Percentiles rank a stretch among this genome's conserved stretches.
phyloP scores from a whole-genome alignment of 1,284 basidiomycete species.

The Singerocomus inundabilis region DNA sequence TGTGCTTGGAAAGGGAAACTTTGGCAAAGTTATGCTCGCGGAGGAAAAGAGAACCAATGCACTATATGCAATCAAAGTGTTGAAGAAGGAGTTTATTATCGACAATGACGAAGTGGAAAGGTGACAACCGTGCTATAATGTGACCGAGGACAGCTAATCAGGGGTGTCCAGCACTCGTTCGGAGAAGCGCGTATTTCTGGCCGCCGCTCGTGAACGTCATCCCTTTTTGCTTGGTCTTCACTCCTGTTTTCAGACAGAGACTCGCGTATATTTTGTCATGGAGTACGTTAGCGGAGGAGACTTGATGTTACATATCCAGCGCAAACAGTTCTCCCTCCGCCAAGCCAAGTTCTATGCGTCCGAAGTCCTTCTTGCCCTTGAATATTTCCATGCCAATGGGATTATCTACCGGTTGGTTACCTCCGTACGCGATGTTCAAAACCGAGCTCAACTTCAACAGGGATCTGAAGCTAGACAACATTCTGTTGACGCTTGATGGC shows the following conservation, averaged over 20 bases:
- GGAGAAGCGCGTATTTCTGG: constrained; percentile 97
- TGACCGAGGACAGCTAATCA: constrained; percentile 9
- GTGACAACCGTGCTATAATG: constrained; percentile 40
- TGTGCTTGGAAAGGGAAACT: constrained; percentile 98
- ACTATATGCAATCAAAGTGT: constrained; percentile 98
- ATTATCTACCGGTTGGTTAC: constrained; percentile 88
- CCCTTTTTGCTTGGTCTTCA: constrained; percentile 97
- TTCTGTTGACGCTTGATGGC: constrained; percentile 93
- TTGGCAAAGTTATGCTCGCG: constrained; percentile 99
- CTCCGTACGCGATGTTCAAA: background rate
- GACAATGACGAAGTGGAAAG: constrained; percentile 99
- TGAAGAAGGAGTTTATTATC: constrained; percentile 99
- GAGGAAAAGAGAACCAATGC: constrained; percentile 93
- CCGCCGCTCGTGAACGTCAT: constrained; percentile 94
- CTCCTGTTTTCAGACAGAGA: constrained; percentile 99
- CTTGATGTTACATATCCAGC: constrained; percentile 90
- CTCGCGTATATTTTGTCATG: constrained; percentile 93
- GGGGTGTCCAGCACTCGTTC: constrained; percentile 80
- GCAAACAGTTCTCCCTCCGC: constrained; percentile 90
- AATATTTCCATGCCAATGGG: constrained; percentile 98
- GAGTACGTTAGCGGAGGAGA: constrained; percentile 97
- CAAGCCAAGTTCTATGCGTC: constrained; percentile 99
- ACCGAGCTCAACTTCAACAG: constrained; percentile 42
- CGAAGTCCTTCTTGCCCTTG: constrained; percentile 95
- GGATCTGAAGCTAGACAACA: constrained; percentile 98